A percentile compares a stretch with the other conserved stretches of the same genome.
phyloP scores from a whole-genome alignment of 2,329 filamentous ascomycete species.

The Rutstroemia sydowiana region DNA sequence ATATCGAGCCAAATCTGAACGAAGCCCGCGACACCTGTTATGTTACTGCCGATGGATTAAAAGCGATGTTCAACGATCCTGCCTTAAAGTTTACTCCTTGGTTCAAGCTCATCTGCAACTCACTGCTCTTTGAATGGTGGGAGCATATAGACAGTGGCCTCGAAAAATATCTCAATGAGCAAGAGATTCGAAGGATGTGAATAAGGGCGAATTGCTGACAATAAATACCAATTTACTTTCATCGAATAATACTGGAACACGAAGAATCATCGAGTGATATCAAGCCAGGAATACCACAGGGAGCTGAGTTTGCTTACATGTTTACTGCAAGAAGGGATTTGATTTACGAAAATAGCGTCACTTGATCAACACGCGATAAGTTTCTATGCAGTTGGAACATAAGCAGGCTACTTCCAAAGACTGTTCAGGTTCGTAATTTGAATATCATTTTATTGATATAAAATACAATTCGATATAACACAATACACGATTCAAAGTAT shows the following conservation, averaged over 20 bases:
- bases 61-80: constrained; percentile 75
- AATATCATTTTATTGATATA: too few species aligned
- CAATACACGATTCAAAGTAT: too few species aligned
- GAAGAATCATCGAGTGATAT: too few species aligned
- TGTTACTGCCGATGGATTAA: constrained; percentile 74
- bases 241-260: too few species aligned
- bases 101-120: constrained; percentile 99
- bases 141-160: constrained; percentile 71
- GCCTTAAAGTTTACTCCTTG: constrained; percentile 86
- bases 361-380: constrained; percentile 7
- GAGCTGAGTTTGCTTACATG: constrained; percentile 6
- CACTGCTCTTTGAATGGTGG: constrained; percentile 99
- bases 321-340: constrained; percentile 3
- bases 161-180: constrained; percentile 80
- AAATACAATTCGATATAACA: constrained; percentile 2
- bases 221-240: not conserved
- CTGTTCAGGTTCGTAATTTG: too few species aligned
- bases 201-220: not conserved
- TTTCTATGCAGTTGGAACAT: constrained; percentile 5
- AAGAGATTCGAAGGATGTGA: constrained; percentile 78
- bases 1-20: constrained; percentile 74
- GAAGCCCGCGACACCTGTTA: constrained; percentile 83
- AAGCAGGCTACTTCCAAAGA: not conserved
- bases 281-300: not conserved
- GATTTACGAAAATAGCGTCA: constrained; percentile 9